A percentile compares a stretch with the other conserved stretches of the same genome.
phyloP scores from a whole-genome alignment of 345 rosid genomes.

The Trapa bicornis region DNA sequence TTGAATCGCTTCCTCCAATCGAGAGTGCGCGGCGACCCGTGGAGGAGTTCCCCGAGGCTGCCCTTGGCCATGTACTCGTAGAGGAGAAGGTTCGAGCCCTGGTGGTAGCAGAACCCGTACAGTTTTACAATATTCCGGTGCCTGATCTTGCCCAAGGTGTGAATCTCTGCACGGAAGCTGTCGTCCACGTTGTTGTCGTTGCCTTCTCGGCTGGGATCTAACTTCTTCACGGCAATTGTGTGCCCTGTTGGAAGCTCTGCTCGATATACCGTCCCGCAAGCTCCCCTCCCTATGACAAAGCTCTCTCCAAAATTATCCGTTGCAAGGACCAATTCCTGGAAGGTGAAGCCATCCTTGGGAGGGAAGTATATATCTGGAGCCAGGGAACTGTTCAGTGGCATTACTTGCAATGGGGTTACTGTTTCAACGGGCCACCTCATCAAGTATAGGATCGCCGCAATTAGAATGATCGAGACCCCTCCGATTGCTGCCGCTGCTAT shows the following conservation, averaged over 20 bases:
- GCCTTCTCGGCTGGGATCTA: constrained; percentile 70
- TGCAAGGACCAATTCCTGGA: constrained; percentile 59
- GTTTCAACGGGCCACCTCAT: constrained; percentile 40
- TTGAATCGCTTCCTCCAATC: constrained; percentile 67
- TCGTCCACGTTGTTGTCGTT: constrained; percentile 43
- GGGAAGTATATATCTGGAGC: constrained; percentile 56
- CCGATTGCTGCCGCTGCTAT: constrained; percentile 62
- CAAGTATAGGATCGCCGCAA: constrained; percentile 41
- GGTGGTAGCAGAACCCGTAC: constrained; percentile 71
- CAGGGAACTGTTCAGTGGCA: constrained; percentile 11
- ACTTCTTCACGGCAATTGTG: constrained; percentile 68
- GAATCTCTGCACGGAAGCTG: constrained; percentile 76
- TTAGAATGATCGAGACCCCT: constrained; percentile 56
- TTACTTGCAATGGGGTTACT: constrained; percentile 15
- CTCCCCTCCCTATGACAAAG: constrained; percentile 73
- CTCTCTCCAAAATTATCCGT: constrained; percentile 66
- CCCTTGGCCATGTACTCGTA: constrained; percentile 58
- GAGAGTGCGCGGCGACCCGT: constrained; percentile 35
- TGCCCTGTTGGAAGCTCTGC: constrained; percentile 54
- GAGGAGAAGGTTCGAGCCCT: constrained; percentile 76
- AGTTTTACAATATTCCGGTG: constrained; percentile 86
- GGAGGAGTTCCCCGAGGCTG: constrained; percentile 65
- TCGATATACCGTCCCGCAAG: constrained; percentile 78
- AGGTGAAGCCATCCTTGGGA: constrained; percentile 70
- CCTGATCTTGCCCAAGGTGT: constrained; percentile 72